Base-by-base conservation (phyloP, 139 green algal species). In the Volvox reticuliferus region DNA sequence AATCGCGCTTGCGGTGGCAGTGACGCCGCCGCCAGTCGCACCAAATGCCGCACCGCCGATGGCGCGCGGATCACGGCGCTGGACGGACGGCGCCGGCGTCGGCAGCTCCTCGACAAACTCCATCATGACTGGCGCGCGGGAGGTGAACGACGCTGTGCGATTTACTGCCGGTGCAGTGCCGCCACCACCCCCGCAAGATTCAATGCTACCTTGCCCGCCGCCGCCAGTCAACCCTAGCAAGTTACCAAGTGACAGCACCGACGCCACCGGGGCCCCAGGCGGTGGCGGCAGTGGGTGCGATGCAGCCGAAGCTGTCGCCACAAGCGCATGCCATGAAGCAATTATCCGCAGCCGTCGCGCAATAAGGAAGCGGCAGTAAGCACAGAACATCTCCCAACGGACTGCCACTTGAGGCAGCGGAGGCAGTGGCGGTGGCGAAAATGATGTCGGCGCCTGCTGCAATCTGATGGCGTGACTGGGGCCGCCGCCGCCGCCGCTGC, bases 31-130 rank as follows among this genome's bases (percentile, higher is more conserved):
- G 36, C 36, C 67, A 28, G 67, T 69, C 9, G n/a, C 82, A 9
- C 24, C 33, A 19, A 55, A 14, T 9, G 28, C 67, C 24, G 83
- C 22, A 68, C 1, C 22, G 65, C 5, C 19, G 33, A 36, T 13
- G 35, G 12, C 24, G 33, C 65, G 65, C 21, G 16, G 65, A 28
- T 73, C 21, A 73, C 65, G 65, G 65, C 2, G 9, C 44, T 9
- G 44, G 21, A 73, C 65, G 2, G 65, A 73, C 6, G 24, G 65
- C 65, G 61, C 55, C 50, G 79, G 63, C 63, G 82, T 62, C 33
- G 82, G 33, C 3, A 78, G 82, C 82, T 88, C 82, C 69, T 89
- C 85, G 12, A 89, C 85, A 61, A 89, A 89, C 44, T 89, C 85
- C 85, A 89, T 89, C 68, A 88, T 88, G 36, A 89, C n/a, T 0